Percentiles rank a stretch among this genome's conserved stretches.
phyloP scores from a whole-genome alignment of 2,329 filamentous ascomycete species.

The Metarhizium rileyi region DNA sequence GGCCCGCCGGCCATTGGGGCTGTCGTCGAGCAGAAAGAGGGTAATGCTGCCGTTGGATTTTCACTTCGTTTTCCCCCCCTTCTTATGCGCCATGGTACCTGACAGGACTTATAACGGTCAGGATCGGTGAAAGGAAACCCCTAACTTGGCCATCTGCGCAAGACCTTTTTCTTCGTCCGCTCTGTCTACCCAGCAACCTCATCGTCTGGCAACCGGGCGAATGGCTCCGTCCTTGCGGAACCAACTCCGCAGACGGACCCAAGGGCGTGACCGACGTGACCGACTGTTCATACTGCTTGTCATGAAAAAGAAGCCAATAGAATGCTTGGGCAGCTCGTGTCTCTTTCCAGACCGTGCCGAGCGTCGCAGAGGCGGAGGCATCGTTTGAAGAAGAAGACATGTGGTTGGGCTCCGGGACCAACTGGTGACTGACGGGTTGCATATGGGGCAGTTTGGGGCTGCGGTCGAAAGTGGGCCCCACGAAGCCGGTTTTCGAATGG shows the following conservation, averaged over 20 bases:
- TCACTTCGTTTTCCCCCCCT: not conserved
- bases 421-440: constrained; percentile 1
- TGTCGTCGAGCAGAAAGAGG: not conserved
- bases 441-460: constrained; percentile 10
- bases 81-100: not conserved
- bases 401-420: constrained; percentile 20
- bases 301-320: not conserved
- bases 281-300: not conserved
- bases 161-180: not conserved
- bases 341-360: not conserved
- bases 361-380: constrained; percentile 1
- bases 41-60: not conserved
- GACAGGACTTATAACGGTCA: not conserved
- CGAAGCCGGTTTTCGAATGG: constrained; percentile 19
- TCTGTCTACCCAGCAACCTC: not conserved
- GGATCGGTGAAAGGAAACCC: not conserved
- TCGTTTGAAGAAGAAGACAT: constrained; percentile 12
- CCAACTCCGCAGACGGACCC: not conserved
- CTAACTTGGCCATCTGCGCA: not conserved
- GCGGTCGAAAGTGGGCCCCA: constrained; percentile 19
- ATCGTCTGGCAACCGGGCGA: not conserved
- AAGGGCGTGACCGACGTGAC: not conserved
- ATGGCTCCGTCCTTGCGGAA: not conserved
- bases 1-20: not conserved
- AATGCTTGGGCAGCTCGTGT: not conserved